Evolutionary conservation across 108 stramenopile genomes (phyloP), one percentile per base, ranked within the genome.

Genomic region (Conticribra guillardii): DNA sequence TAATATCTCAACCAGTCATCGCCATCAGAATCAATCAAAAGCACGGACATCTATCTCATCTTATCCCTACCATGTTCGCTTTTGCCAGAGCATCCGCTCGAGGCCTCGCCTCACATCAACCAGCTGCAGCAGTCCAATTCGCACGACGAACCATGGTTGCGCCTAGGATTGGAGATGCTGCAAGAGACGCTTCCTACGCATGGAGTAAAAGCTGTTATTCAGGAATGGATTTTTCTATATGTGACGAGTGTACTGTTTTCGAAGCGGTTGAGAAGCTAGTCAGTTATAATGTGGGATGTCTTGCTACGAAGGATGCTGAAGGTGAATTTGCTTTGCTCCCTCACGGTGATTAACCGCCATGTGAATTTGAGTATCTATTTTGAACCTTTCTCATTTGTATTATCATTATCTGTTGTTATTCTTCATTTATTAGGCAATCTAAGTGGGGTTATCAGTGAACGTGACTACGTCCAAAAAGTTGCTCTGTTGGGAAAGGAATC

Each of bases 381-480:
- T 44, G 8, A 11, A 44, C 8, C 15, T 15, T 5, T 59, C 7
- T 69, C 34, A 24, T 4, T 41, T 45, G 26, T 59, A n/a, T n/a
- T n/a, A n/a, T n/a, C n/a, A n/a, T n/a, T n/a, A n/a, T n/a, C 24
- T 57, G 24, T 31, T 15, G 22, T 46, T 48, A 48, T 27, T 59
- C 24, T 16, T 49, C 60, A 0, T 74, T 54, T 45, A 49, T 64
- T 41, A 84, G 79, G 87, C 64, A 78, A 93, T 58, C 65, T 92
- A 17, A 67, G 81, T 28, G 96, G 96, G 61, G 82, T 97, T 45
- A 79, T 97, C 31, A 85, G 84, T 34, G 96, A 97, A 77, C 87
- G 96, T 41, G 96, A 97, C 59, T 95, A 94, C 78, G 87, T 97
- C 53, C 65, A 73, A 49, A 97, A 97, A 81, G 80, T 97, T 65